A percentile compares a stretch with the other conserved stretches of the same genome.
These are phyloP conservation scores for Coemansia sp. DNA, from an alignment of 192 early-diverging fungal genomes.

Conservation along the genomic window DNA sequence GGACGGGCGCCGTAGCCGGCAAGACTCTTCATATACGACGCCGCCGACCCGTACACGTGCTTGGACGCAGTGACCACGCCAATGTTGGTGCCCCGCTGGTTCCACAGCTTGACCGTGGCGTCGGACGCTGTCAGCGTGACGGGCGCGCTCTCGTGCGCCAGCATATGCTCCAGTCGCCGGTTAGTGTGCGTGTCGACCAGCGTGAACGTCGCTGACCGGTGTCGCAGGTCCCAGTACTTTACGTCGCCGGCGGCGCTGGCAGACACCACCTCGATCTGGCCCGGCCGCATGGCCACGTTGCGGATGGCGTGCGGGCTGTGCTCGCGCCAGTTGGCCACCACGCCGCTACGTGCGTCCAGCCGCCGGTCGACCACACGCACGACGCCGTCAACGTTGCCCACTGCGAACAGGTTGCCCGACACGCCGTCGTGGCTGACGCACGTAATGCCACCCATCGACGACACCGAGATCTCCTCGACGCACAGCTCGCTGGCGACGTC, in stretches of 20 bases:
- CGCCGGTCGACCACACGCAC: constrained; percentile 53
- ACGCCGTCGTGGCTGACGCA: constrained; percentile 42
- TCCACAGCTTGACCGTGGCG: constrained; percentile 48
- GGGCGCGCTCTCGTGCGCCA: constrained; percentile 40
- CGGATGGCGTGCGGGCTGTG: constrained; percentile 28
- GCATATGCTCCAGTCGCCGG: constrained; percentile 30
- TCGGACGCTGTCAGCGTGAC: constrained; percentile 44
- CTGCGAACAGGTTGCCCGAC: constrained; percentile 38
- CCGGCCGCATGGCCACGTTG: constrained; percentile 35
- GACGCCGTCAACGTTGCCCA: constrained; percentile 40
- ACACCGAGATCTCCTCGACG: constrained; percentile 39
- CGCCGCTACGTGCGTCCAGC: constrained; percentile 20
- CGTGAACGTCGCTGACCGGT: constrained; percentile 19
- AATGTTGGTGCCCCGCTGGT: constrained; percentile 40
- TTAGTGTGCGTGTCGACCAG: constrained; percentile 30
- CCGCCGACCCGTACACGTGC: constrained; percentile 15
- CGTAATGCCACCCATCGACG: constrained; percentile 40
- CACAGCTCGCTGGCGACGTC: constrained; percentile 46
- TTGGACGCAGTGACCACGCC: constrained; percentile 31
- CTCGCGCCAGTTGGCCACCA: constrained; percentile 46
- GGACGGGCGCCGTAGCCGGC: constrained; percentile 21
- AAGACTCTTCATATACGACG: constrained; percentile 38
- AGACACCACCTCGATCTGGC: constrained; percentile 38
- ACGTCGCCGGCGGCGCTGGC: constrained; percentile 41
- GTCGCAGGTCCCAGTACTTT: constrained; percentile 52